Conservation (phyloP, 2,329 filamentous ascomycete genomes). For the Tolypocladium tropicale region DNA sequence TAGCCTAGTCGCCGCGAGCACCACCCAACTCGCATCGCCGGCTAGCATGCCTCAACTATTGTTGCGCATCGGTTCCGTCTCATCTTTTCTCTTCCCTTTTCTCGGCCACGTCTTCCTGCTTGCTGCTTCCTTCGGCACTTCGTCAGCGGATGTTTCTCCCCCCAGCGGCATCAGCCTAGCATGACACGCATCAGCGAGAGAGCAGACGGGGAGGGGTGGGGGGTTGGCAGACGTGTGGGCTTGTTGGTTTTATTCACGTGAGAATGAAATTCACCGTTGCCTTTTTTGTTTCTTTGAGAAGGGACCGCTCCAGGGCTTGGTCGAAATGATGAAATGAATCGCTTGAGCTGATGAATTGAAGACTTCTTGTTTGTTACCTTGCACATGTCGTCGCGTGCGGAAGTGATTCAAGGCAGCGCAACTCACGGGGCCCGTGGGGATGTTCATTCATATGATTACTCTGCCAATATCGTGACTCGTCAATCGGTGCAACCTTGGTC, state of each 20-base stretch:
- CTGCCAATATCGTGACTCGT: background rate
- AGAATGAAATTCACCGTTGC: background rate
- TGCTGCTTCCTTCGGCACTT: slow-evolving; percentile 1
- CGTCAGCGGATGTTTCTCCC: background rate
- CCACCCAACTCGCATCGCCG: background rate
- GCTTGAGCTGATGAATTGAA: slow-evolving; percentile 7
- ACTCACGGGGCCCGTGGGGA: background rate
- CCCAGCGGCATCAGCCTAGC: background rate
- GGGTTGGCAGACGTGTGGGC: background rate
- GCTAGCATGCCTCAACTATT: background rate
- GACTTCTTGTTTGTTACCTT: background rate
- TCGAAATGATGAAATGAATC: slow-evolving; percentile 19
- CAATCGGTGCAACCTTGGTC: background rate
- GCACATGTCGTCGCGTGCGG: background rate
- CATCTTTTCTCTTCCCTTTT: background rate
- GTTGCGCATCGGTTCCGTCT: background rate
- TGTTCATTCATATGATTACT: background rate
- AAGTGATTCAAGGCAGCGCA: background rate
- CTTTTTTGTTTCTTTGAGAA: slow-evolving; percentile 6
- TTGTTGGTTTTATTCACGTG: background rate
- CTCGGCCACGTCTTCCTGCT: slow-evolving; percentile 7
- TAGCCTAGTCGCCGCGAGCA: background rate
- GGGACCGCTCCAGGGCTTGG: slow-evolving; percentile 9
- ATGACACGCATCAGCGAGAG: too few species aligned
- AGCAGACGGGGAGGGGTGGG: background rate